Evolutionary conservation across 2,329 filamentous ascomycete species (phyloP), one percentile per base, ranked within the genome.

Genomic region (Fusarium torreyae): DNA sequence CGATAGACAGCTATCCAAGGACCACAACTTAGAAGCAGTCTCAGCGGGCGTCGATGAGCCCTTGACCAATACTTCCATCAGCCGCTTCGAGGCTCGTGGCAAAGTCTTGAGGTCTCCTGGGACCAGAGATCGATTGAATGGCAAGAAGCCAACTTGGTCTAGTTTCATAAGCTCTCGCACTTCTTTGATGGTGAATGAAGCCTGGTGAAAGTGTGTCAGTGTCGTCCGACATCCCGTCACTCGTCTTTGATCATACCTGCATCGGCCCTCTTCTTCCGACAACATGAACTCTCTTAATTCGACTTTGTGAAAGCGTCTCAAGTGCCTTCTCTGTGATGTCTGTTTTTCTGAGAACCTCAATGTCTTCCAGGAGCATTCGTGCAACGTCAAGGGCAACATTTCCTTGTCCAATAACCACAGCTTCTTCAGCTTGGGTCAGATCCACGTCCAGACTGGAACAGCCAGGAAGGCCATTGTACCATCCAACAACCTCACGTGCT

Each of bases 331-430:
- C 92, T 2, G 94, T 90, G 48, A 99, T 98, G 77, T 99, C 96
- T 0, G 96, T 98, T 74, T 90, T 90, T 8, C 88, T 85, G 45
- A 99, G 83, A 22, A 86, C 81, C 73, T 95, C 89, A 2, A 97
- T 83, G 64, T 92, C 88, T 53, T 91, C 90, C 15, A 99, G 84
- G 7, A 99, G 83, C 74, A 97, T 95, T 26, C 97, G 88, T 2
- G 95, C 94, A 17, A 99, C 93, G 78, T 99, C 96, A 48, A 99
- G 83, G 1, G 96, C 96, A 10, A 99, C 96, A 80, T 99, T 99
- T 17, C 96, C 96, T 76, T 99, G 95, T 3, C 96, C 96, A 68
- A 99, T 90, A 48, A 99, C 86, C 33, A 98, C 89, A 2, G 93
- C 96, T 65, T 94, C 91, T 51, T 97, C 93, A 1, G 92, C 92